Evolutionary conservation across 2,329 filamentous ascomycete species (phyloP).

Genomic region (Fusarium burgessii): DNA sequence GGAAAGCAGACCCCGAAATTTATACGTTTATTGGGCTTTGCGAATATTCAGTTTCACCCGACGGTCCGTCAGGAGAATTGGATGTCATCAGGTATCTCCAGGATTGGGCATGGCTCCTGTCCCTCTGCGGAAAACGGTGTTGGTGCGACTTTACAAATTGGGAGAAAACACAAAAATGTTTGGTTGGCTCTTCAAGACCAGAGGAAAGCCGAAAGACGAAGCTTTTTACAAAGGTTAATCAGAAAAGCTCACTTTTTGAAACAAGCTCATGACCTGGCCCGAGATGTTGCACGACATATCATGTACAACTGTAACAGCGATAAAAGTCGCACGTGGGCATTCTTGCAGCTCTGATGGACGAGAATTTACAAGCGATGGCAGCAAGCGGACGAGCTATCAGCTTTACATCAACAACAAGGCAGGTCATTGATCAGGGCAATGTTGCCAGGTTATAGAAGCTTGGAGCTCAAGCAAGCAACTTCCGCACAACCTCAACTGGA

Average conservation of each 20-base stretch:
- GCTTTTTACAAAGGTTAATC: neutral
- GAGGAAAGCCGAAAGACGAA: neutral
- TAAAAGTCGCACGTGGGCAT: rapidly evolving
- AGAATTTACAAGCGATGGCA: rapidly evolving
- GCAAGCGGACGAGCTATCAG: rapidly evolving
- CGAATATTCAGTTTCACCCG: rapidly evolving
- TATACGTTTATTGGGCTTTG: neutral
- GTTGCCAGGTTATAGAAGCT: neutral
- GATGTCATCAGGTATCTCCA: neutral
- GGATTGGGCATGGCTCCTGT: neutral
- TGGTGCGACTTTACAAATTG: neutral
- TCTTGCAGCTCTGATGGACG: neutral
- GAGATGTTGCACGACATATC: rapidly evolving
- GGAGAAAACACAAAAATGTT: neutral
- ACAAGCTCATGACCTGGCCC: rapidly evolving
- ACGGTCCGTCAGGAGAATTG: rapidly evolving
- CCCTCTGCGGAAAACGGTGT: rapidly evolving
- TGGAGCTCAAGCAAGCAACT: neutral
- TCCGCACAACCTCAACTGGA: rapidly evolving
- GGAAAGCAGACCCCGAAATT: neutral
- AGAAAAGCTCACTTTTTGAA: neutral
- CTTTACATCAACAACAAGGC: rapidly evolving
- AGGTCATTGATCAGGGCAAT: rapidly evolving
- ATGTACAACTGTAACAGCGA: rapidly evolving
- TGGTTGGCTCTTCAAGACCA: neutral